These are phyloP conservation scores for Extremus antarcticus DNA, from an alignment of 495 filamentous ascomycete genomes.

Conservation along the genomic window DNA sequence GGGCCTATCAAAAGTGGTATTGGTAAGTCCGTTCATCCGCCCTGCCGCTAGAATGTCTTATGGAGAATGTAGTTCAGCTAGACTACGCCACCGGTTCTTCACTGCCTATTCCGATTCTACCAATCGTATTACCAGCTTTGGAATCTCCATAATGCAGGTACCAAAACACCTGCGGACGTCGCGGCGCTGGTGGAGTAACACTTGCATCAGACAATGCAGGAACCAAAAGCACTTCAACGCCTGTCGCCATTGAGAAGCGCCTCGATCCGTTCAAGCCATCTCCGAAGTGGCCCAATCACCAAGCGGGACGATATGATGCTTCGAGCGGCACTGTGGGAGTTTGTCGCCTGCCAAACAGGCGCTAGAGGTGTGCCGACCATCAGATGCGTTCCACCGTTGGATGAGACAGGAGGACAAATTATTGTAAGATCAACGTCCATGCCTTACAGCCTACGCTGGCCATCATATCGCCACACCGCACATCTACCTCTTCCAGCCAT, in stretches of 20 bases:
- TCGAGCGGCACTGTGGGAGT: not conserved
- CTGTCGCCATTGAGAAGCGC: not conserved
- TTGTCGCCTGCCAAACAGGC: too few relatives aligned
- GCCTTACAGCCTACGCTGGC: slow-evolving; percentile 17
- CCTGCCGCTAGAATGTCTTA: not conserved
- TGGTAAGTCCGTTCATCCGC: too few relatives aligned
- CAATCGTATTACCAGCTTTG: too few relatives aligned
- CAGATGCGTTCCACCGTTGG: slow-evolving; percentile 3
- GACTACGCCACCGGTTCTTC: not conserved
- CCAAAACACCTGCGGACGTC: too few relatives aligned
- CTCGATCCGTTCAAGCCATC: not conserved
- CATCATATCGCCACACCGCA: too few relatives aligned
- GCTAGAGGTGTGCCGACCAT: slow-evolving; percentile 1
- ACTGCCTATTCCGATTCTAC: too few relatives aligned
- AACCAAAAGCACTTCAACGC: not conserved
- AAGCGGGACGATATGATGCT: not conserved
- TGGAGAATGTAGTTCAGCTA: not conserved
- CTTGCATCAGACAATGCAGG: not conserved
- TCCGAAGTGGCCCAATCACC: not conserved
- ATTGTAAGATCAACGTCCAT: slow-evolving; percentile 8
- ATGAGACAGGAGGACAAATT: not conserved
- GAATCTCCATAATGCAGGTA: too few relatives aligned
- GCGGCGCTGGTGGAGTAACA: not conserved
- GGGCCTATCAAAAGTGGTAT: not conserved
- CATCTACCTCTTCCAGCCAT: slow-evolving; percentile 13